Evolutionary conservation across 169 alveolate genomes (phyloP).

Genomic region (Eimeria brunetti): DNA sequence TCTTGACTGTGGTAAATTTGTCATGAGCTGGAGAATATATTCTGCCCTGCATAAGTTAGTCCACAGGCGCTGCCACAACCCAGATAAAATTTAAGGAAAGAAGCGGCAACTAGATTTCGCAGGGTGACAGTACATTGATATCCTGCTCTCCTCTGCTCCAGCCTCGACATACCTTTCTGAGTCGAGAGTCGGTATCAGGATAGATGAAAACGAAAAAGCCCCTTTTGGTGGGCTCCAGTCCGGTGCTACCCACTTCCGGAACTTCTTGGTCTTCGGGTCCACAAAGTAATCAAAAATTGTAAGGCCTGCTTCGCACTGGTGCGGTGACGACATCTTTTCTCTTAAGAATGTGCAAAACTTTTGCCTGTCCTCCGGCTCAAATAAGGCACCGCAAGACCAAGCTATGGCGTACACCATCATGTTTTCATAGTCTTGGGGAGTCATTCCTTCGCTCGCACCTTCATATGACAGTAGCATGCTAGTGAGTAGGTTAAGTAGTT

Average conservation of each 20-base stretch:
- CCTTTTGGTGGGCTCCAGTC: constrained; percentile 91
- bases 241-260: constrained; percentile 69
- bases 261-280: constrained; percentile 51
- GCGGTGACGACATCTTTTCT: constrained; percentile 8
- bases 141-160: background rate
- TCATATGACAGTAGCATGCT: constrained; percentile 89
- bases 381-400: constrained; percentile 96
- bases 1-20: constrained; percentile 86
- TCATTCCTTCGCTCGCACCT: constrained; percentile 86
- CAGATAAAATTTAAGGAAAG: background rate
- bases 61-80: background rate
- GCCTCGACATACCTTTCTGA: constrained; percentile 82
- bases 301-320: constrained; percentile 61
- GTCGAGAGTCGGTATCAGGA: constrained; percentile 97
- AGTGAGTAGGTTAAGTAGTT: constrained; percentile 91
- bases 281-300: constrained; percentile 76
- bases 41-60: constrained; percentile 90
- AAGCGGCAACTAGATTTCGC: background rate
- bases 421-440: constrained; percentile 87
- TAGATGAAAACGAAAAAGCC: constrained; percentile 90
- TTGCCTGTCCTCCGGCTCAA: constrained; percentile 93
- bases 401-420: constrained; percentile 90
- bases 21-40: constrained; percentile 89
- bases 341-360: constrained; percentile 40
- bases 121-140: background rate